Evolutionary conservation across 352 stramenopile species (phyloP), one percentile per base, ranked within the genome.

Genomic region (Globisporangium emineosum): DNA sequence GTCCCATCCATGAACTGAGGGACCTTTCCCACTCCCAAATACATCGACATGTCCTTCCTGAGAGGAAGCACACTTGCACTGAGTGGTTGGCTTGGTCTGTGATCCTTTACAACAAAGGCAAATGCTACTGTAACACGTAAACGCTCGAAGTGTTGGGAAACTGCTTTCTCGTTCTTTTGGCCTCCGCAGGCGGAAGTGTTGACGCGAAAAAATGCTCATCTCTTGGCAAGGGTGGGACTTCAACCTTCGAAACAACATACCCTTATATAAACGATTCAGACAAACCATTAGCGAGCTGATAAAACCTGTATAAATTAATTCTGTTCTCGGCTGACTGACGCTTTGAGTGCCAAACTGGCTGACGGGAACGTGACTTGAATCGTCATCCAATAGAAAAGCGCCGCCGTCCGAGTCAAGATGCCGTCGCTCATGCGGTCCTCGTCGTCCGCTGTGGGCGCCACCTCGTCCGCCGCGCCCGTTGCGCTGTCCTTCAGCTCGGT

Each of bases 351-450:
- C 52, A 42, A 33, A 56, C 50, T 40, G 52, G 10, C 30, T 37
- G 50, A 33, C 25, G 23, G 15, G 27, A 56, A 56, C 50, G 13
- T n/a, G n/a, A n/a, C n/a, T n/a, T n/a, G n/a, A 13, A 25, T 19
- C 17, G 6, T 37, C 51, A 42, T 29, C 52, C 25, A 76, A 60
- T 82, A 86, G 57, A 82, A 47, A 47, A 17, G n/a, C n/a, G n/a
- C n/a, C n/a, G n/a, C n/a, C n/a, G n/a, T n/a, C n/a, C n/a, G n/a
- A n/a, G n/a, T n/a, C n/a, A 47, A 47, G 21, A 81, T 85, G 72
- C 77, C 77, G 49, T 83, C 72, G 45, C 67, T 84, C 30, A 68
- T 63, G 47, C 67, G 74, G 35, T 67, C 73, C 49, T 60, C 62
- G 33, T 52, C 54, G 30, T 58, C 53, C n/a, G 42, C 63, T 15